A percentile compares a stretch with the other conserved stretches of the same genome.
phyloP scores from a whole-genome alignment of 768 basidiomycete species.

The Saitozyma sp. region DNA sequence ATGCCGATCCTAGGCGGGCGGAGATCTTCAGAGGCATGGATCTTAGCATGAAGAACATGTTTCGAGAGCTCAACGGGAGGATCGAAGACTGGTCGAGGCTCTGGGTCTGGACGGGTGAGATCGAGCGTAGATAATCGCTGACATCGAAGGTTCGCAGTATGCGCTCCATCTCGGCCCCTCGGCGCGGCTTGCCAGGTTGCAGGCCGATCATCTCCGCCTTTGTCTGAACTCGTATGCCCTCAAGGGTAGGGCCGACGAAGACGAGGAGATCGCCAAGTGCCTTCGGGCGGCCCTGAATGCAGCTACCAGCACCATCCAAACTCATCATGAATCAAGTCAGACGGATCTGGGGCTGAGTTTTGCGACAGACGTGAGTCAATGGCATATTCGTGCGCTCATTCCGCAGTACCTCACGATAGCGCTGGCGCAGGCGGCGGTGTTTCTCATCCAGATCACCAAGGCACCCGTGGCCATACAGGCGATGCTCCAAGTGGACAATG shows the following conservation, averaged over 20 bases:
- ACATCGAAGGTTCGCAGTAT: slow-evolving; percentile 13
- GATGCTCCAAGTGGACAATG: slow-evolving; percentile 2
- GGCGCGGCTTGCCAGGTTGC: slow-evolving; percentile 18
- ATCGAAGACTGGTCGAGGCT: slow-evolving; percentile 23
- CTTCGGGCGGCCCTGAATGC: slow-evolving; percentile 1
- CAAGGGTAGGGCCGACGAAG: slow-evolving; percentile 5
- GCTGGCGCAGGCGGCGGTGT: slow-evolving; percentile 27
- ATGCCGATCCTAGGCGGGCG: slow-evolving; percentile 21
- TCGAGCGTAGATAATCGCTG: background rate
- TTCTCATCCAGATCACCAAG: slow-evolving; percentile 14
- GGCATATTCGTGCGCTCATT: too few relatives aligned
- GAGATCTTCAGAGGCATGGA: slow-evolving; percentile 19
- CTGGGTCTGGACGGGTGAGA: slow-evolving; percentile 22
- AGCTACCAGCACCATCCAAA: slow-evolving; percentile 20
- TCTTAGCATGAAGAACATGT: slow-evolving; percentile 16
- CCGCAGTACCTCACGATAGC: slow-evolving; percentile 21
- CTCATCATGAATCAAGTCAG: slow-evolving; percentile 17
- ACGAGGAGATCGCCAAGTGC: too few relatives aligned
- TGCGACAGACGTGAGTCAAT: slow-evolving; percentile 21
- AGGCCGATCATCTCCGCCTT: slow-evolving; percentile 26
- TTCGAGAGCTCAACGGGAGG: slow-evolving; percentile 19
- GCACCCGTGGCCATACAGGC: slow-evolving; percentile 7
- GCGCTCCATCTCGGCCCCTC: slow-evolving; percentile 17
- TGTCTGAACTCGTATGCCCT: slow-evolving; percentile 26
- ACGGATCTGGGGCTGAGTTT: slow-evolving; percentile 22